Conservation (phyloP, 164 flowering plant species). For the Umbilicus rupestris region DNA sequence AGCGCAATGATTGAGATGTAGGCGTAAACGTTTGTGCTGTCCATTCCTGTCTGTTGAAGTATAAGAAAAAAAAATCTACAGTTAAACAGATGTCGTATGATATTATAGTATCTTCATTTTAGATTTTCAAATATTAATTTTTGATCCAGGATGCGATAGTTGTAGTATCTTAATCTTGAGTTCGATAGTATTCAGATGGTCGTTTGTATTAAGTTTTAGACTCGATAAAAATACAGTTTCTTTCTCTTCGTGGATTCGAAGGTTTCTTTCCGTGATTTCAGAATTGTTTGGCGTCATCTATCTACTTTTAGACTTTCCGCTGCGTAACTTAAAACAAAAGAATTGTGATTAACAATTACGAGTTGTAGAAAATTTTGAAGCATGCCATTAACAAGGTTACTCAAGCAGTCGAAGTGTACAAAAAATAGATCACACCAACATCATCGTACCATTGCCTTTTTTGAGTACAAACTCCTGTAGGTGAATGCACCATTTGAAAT, state of each 20-base stretch:
- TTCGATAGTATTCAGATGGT: too few relatives aligned
- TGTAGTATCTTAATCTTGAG: too few relatives aligned
- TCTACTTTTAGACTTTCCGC: too few relatives aligned
- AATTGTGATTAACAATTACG: too few relatives aligned
- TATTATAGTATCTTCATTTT: neutral
- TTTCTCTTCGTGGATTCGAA: too few relatives aligned
- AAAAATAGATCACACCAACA: neutral
- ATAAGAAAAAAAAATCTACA: neutral
- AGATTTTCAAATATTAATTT: too few relatives aligned
- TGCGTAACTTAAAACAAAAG: too few relatives aligned
- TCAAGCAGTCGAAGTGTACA: neutral
- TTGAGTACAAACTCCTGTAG: constrained; percentile 51
- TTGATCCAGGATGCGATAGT: too few relatives aligned
- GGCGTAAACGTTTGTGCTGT: constrained; percentile 61
- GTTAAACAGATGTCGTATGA: neutral
- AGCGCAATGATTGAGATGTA: constrained; percentile 56
- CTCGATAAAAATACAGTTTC: too few relatives aligned
- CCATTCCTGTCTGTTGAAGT: constrained; percentile 51
- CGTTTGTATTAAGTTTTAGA: too few relatives aligned
- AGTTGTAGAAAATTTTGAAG: neutral
- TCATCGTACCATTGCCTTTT: constrained; percentile 50
- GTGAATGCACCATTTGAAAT: constrained; percentile 56
- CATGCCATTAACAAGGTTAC: neutral
- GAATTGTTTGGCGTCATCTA: too few relatives aligned
- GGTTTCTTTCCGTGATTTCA: too few relatives aligned